These are phyloP conservation scores for Pseudoturritis turrita DNA, from an alignment of 345 rosid species.

Conservation along the genomic window DNA sequence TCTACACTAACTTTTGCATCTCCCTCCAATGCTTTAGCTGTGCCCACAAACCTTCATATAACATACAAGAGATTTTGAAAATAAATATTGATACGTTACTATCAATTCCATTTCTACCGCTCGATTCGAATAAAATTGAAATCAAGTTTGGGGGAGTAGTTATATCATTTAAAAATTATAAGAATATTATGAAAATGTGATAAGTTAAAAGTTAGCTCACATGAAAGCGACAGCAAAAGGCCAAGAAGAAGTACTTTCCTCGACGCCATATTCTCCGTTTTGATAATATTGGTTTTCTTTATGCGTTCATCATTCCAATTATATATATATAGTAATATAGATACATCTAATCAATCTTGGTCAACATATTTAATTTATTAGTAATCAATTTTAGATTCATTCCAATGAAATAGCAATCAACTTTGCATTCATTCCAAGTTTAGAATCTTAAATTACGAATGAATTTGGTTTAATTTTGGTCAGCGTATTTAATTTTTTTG, in stretches of 20 bases:
- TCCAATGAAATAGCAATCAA: not conserved
- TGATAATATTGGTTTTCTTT: not conserved
- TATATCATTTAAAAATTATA: not conserved
- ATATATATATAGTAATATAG: not conserved
- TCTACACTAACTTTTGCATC: too few relatives aligned
- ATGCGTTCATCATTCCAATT: not conserved
- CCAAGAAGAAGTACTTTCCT: not conserved
- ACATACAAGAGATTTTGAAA: too few relatives aligned
- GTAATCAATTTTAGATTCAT: not conserved
- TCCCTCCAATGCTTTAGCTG: too few relatives aligned
- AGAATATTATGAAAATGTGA: not conserved
- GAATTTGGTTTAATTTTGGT: not conserved
- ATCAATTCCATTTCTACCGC: too few relatives aligned
- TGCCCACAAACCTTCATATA: too few relatives aligned
- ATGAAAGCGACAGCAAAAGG: not conserved
- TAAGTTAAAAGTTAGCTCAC: not conserved
- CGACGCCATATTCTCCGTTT: constrained; percentile 2
- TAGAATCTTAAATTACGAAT: not conserved
- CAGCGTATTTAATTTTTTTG: not conserved
- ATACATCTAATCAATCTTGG: not conserved
- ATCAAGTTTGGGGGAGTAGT: too few relatives aligned
- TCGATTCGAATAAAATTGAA: too few relatives aligned
- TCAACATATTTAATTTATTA: not conserved
- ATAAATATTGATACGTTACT: too few relatives aligned
- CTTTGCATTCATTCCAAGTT: not conserved